These are phyloP conservation scores for Sporothrix globosa DNA, from an alignment of 2,329 filamentous ascomycete genomes.

Conservation along the genomic window DNA sequence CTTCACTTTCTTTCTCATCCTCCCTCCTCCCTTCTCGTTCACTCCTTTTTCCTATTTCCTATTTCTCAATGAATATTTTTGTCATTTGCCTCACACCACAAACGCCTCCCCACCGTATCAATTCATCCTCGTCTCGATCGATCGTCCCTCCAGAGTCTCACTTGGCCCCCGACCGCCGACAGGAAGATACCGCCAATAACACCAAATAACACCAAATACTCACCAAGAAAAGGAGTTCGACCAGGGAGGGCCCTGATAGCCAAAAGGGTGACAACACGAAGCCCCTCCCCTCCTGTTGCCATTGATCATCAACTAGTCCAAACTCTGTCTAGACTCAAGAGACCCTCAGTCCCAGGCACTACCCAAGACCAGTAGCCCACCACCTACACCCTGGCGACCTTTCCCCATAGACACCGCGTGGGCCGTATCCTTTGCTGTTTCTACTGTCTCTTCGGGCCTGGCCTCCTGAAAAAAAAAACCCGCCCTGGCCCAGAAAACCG, in stretches of 20 bases:
- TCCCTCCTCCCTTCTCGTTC: background rate
- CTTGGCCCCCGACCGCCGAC: slow-evolving; percentile 1
- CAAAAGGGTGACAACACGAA: slow-evolving; percentile 22
- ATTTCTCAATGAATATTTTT: background rate
- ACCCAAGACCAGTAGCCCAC: slow-evolving; percentile 7
- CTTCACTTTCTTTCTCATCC: background rate
- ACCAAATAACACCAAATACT: slow-evolving; percentile 6
- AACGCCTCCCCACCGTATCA: background rate
- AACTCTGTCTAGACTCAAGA: slow-evolving; percentile 34
- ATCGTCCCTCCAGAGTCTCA: slow-evolving; percentile 24
- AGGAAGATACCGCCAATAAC: background rate
- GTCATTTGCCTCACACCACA: background rate
- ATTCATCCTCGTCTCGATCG: slow-evolving; percentile 8
- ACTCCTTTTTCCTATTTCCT: background rate
- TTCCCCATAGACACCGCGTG: slow-evolving; percentile 34
- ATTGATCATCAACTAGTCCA: slow-evolving; percentile 37
- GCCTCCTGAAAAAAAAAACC: slow-evolving; percentile 27
- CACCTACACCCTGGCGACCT: slow-evolving; percentile 35
- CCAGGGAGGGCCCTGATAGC: slow-evolving; percentile 25
- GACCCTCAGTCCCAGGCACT: slow-evolving; percentile 30
- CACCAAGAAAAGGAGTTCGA: slow-evolving; percentile 25
- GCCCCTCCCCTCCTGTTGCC: slow-evolving; percentile 22
- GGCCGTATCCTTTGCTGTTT: slow-evolving; percentile 31
- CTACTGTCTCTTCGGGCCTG: background rate
- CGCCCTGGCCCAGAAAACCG: slow-evolving; percentile 7